Percentiles rank a stretch among this genome's conserved stretches.
Evolutionary conservation across 345 rosid species (phyloP).

Genomic region (Theobroma cacao): DNA sequence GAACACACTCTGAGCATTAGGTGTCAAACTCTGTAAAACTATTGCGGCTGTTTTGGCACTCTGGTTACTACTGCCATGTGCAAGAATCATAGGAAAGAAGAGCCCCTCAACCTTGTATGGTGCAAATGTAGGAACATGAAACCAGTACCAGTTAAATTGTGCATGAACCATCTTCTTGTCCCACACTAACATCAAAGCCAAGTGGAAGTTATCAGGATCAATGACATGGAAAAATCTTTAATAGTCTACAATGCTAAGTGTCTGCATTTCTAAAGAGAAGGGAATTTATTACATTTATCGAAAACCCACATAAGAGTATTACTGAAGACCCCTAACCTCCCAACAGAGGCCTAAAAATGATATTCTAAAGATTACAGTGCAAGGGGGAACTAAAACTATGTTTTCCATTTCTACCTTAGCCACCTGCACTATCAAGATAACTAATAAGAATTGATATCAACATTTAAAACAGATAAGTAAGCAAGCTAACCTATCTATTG

Average conservation of each 20-base stretch:
- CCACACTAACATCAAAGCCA: constrained; percentile 58
- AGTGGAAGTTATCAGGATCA: not conserved
- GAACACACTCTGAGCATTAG: constrained; percentile 91
- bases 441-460: not conserved
- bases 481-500: not conserved
- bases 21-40: constrained; percentile 89
- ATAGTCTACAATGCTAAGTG: not conserved
- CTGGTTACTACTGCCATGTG: constrained; percentile 60
- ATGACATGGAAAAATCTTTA: not conserved
- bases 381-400: not conserved
- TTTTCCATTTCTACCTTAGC: not conserved
- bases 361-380: not conserved
- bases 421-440: not conserved
- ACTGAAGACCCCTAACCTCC: not conserved
- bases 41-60: constrained; percentile 85
- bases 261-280: not conserved
- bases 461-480: not conserved
- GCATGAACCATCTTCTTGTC: constrained; percentile 98
- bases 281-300: not conserved
- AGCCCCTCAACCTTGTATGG: constrained; percentile 84
- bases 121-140: constrained; percentile 81
- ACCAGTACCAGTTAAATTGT: constrained; percentile 90
- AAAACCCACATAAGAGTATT: not conserved
- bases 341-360: not conserved
- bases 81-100: constrained; percentile 80